Evolutionary conservation across 768 basidiomycete genomes (phyloP).

Genomic region (Amanita exitialis): DNA sequence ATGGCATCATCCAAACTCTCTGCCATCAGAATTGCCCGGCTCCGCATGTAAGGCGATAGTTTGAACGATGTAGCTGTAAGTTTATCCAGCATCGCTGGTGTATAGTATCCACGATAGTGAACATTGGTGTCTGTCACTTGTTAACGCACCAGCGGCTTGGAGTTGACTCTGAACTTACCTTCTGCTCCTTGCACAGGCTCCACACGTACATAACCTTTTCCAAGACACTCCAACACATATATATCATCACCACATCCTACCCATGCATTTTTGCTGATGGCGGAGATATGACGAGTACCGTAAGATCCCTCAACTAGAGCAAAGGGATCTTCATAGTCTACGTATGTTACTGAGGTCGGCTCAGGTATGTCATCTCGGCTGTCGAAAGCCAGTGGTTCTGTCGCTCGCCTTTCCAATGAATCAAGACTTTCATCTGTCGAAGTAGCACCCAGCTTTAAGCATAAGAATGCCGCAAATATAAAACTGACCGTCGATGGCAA

Average conservation of each 20-base stretch:
- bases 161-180: constrained; percentile 15
- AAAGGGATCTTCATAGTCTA: constrained; percentile 72
- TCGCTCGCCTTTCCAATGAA: constrained; percentile 32
- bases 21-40: constrained; percentile 44
- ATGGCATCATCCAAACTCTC: constrained; percentile 48
- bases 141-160: background rate
- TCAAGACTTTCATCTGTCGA: constrained; percentile 40
- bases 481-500: constrained; percentile 48
- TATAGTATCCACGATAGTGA: constrained; percentile 42
- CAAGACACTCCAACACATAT: constrained; percentile 70
- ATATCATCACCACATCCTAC: constrained; percentile 64
- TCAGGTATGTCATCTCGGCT: constrained; percentile 31
- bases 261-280: constrained; percentile 60
- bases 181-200: constrained; percentile 28
- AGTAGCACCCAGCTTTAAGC: constrained; percentile 2
- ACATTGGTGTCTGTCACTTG: constrained; percentile 17
- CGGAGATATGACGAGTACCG: constrained; percentile 42
- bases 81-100: constrained; percentile 37
- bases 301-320: constrained; percentile 38
- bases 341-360: constrained; percentile 59
- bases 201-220: constrained; percentile 58
- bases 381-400: constrained; percentile 15
- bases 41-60: constrained; percentile 43
- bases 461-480: background rate
- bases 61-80: constrained; percentile 33